Evolutionary conservation across 345 rosid genomes (phyloP).

Genomic region (Camelina hispida): DNA sequence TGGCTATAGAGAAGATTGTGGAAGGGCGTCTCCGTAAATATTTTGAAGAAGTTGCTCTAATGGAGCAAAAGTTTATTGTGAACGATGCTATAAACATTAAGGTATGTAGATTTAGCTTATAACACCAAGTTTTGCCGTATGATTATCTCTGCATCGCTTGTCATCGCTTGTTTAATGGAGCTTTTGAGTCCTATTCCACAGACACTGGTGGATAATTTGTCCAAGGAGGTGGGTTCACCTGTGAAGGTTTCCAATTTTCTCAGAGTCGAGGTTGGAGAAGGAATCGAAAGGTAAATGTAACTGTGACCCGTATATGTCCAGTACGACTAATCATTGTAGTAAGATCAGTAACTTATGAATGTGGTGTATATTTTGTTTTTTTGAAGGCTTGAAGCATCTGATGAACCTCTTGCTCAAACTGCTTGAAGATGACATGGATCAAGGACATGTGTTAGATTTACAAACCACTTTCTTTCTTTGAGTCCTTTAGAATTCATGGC

Average conservation of each 20-base stretch:
- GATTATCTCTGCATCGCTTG: background rate
- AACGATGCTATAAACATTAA: conserved; percentile 71
- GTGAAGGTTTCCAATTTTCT: conserved; percentile 81
- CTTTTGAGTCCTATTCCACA: conserved; percentile 40
- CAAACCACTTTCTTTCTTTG: background rate
- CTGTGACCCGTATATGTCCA: background rate
- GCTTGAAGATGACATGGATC: conserved; percentile 33
- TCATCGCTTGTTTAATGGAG: background rate
- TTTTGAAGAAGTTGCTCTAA: conserved; percentile 85
- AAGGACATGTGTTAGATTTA: conserved; percentile 16
- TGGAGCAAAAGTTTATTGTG: conserved; percentile 88
- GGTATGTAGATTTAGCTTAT: conserved; percentile 49
- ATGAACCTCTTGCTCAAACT: conserved; percentile 42
- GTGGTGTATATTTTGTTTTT: conserved; percentile 7
- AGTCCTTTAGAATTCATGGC: background rate
- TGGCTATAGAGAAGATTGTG: conserved; percentile 92
- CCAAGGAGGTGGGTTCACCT: conserved; percentile 78
- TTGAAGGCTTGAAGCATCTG: conserved; percentile 43
- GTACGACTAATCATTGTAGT: background rate
- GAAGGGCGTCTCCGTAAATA: conserved; percentile 97
- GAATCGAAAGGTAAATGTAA: conserved; percentile 71
- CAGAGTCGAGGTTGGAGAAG: conserved; percentile 98
- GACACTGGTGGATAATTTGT: conserved; percentile 68
- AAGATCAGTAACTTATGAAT: background rate
- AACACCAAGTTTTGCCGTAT: background rate